Evolutionary conservation across 371 early-diverging fungal species (phyloP), one percentile per base, ranked within the genome.

Genomic region (Coemansia sp.): DNA sequence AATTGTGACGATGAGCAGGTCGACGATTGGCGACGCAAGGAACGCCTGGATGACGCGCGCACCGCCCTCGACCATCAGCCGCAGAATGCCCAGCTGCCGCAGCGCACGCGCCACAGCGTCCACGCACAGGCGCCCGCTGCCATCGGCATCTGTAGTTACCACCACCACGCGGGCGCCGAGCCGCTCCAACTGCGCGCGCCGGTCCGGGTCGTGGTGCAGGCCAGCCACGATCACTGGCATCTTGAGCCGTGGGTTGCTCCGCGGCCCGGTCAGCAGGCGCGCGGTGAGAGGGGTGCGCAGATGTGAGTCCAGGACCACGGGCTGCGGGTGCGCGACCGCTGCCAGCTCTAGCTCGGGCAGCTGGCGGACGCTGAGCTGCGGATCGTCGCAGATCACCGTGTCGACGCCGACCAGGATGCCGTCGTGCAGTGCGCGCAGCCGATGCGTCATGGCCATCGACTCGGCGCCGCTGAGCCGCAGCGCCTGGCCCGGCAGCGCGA

Each of bases 41-140:
- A 91, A 90, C 1, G 85, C 77, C 33, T 83, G 80, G 38, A 95
- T 94, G 8, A 97, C 80, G 11, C 75, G 69, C 0, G 94, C 87
- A 2, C 97, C 97, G 12, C 97, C 97, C 82, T 97, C 97, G 18
- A 97, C 88, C 97, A 97, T 97, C 31, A 97, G 64, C 0, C 79
- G 64, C 6, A 66, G 59, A 8, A 86, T 83, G 2, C 81, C 82
- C 18, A 60, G 50, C 3, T 38, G 33, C 40, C 62, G 56, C 16
- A 79, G 55, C 43, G 18, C 55, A 2, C 32, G 29, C 9, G 75
- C 43, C 3, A 70, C 64, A 1, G 50, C 64, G 6, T 18, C 34
- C 16, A 78, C 59, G 11, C 37, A 31, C 46, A 70, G 60, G 29
- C 58, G 48, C 3, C 58, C 64, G 1, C 11, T 44, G 24, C 58